These are phyloP conservation scores for Helianthus tuberosus DNA, from an alignment of 129 eudicot species.

Conservation along the genomic window DNA sequence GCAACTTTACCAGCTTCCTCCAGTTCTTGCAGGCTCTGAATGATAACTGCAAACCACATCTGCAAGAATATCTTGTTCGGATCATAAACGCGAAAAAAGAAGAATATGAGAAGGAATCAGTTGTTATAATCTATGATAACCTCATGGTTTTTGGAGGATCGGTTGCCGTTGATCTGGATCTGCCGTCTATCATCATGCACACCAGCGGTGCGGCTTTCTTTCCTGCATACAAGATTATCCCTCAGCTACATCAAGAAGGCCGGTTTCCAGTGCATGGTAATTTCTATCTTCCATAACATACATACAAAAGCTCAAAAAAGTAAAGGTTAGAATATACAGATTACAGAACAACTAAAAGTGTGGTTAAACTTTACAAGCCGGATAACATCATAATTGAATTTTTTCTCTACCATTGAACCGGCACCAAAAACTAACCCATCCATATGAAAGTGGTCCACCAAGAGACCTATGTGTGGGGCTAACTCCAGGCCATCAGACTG, in stretches of 20 bases:
- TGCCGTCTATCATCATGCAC: conserved; percentile 30
- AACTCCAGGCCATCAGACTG: too few species aligned
- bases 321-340: too few species aligned
- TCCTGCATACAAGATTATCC: conserved; percentile 26
- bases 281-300: neutral
- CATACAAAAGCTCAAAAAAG: neutral
- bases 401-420: too few species aligned
- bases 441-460: too few species aligned
- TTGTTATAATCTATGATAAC: conserved; percentile 28
- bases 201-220: conserved; percentile 27
- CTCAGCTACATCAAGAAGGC: conserved; percentile 32
- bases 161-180: conserved; percentile 30
- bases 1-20: conserved; percentile 2
- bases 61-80: conserved; percentile 11
- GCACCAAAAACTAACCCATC: too few species aligned
- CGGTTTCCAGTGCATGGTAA: conserved; percentile 27
- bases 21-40: conserved; percentile 22
- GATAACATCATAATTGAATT: neutral
- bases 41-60: conserved; percentile 28
- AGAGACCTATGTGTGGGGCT: too few species aligned
- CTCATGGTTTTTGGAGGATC: conserved; percentile 31
- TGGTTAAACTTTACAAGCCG: too few species aligned
- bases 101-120: conserved; percentile 11
- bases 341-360: too few species aligned
- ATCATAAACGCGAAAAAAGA: conserved; percentile 13